Base-by-base conservation (phyloP, 805 yeast species). In the Brettanomyces custersianus region DNA sequence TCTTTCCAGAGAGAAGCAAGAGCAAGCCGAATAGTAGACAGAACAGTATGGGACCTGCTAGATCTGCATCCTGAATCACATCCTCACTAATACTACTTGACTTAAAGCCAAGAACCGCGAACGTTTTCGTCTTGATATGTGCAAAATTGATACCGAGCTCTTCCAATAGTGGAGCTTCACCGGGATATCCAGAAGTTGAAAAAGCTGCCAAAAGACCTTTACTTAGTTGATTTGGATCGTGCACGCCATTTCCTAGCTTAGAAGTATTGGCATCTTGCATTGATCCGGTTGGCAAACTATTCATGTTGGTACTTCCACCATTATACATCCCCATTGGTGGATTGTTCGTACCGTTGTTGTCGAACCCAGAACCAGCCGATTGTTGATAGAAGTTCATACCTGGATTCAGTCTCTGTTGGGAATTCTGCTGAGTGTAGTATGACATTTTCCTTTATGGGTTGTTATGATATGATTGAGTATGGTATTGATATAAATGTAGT, bases 41-140 rank as follows among this genome's bases (percentile, higher is more conserved):
- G 57, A 90, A 92, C 28, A 92, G 62, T 22, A 92, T 68, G 1
- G 98, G 98, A 1, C 98, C 98, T 0, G 97, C 96, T 46, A 92
- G 66, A 54, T 92, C 98, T 19, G 92, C 71, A 58, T 90, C 98
- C 36, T 78, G 76, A 74, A 85, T 73, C 24, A 79, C 78, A 47
- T 86, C 92, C 27, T 77, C 75, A 33, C 80, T 75, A 15, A 85
- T 66, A 24, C 77, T 71, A 31, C 59, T 57, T 16, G 63, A 52
- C 32, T 52, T 68, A 11, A 96, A 94, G 47, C 83, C 81, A 54
- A 92, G 68, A 9, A 88, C 97, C 1, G 90, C 84, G 51, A 75
- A 59, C 0, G 97, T 92, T 65, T 85, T 92, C 24, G 74, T 68
- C 48, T 78, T 74, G 45, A 92, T 90, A 52, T 90, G 96, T 28